phyloP scores from a whole-genome alignment of 305 asterid genomes.

The Nicotiana rustica region DNA sequence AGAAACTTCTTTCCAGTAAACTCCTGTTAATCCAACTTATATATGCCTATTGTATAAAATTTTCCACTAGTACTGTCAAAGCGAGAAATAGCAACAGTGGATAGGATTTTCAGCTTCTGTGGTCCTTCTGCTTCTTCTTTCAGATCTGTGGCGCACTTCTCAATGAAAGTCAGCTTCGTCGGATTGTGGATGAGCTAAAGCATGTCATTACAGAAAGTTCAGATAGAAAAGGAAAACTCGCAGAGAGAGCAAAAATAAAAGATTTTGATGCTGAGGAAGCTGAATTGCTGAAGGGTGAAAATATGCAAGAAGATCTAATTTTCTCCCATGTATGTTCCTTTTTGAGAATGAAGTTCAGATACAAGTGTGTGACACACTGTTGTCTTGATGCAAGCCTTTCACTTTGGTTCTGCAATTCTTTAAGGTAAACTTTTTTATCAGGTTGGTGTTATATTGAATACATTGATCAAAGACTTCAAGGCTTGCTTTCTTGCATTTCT shows the following conservation, averaged over 20 bases:
- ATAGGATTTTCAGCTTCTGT: too few species aligned
- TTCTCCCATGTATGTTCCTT: background rate
- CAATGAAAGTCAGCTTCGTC: slow-evolving; percentile 27
- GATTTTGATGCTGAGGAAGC: slow-evolving; percentile 24
- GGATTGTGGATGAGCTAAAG: slow-evolving; percentile 32
- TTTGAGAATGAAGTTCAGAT: background rate
- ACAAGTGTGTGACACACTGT: background rate
- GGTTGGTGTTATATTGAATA: slow-evolving; percentile 29
- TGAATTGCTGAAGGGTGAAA: too few species aligned
- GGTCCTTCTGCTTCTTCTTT: background rate
- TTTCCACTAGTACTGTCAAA: too few species aligned
- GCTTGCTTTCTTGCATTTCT: slow-evolving; percentile 37
- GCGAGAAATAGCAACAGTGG: too few species aligned
- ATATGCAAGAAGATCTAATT: too few species aligned
- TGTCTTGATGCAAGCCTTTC: too few species aligned
- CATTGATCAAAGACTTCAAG: slow-evolving; percentile 39
- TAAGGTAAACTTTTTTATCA: slow-evolving; percentile 34
- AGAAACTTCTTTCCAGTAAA: background rate
- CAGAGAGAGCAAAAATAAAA: slow-evolving; percentile 30
- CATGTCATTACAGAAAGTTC: slow-evolving; percentile 9
- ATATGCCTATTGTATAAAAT: too few species aligned
- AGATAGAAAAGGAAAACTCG: slow-evolving; percentile 16
- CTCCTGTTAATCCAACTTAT: too few species aligned
- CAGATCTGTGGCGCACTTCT: background rate
- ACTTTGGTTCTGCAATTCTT: too few species aligned